These are phyloP conservation scores for Pythium scleroteichum DNA, from an alignment of 352 stramenopile species.

Conservation along the genomic window DNA sequence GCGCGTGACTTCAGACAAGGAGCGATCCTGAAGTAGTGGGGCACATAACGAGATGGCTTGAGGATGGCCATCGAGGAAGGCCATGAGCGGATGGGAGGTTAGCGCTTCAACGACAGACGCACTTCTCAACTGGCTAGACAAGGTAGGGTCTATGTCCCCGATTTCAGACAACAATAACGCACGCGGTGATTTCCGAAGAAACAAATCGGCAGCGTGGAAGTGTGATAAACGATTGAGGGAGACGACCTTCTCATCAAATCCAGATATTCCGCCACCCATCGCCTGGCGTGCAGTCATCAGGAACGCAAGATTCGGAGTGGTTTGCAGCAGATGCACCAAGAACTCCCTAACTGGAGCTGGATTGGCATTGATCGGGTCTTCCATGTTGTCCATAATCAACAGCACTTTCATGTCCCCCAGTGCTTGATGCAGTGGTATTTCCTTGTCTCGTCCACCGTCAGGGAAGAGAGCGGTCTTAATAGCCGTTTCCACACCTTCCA, in stretches of 20 bases:
- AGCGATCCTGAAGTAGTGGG: slow-evolving; percentile 71
- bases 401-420: slow-evolving; percentile 60
- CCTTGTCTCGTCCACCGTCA: slow-evolving; percentile 62
- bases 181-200: slow-evolving; percentile 76
- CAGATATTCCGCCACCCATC: slow-evolving; percentile 65
- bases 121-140: slow-evolving; percentile 27
- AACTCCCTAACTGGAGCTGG: slow-evolving; percentile 58
- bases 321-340: slow-evolving; percentile 64
- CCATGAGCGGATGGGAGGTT: slow-evolving; percentile 71
- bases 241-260: slow-evolving; percentile 83
- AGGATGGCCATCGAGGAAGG: slow-evolving; percentile 77
- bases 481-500: slow-evolving; percentile 73
- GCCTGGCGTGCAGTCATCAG: slow-evolving; percentile 74
- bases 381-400: slow-evolving; percentile 83
- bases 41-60: slow-evolving; percentile 82
- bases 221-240: slow-evolving; percentile 72
- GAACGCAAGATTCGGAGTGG: slow-evolving; percentile 58
- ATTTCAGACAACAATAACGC: slow-evolving; percentile 70
- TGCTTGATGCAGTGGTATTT: slow-evolving; percentile 56
- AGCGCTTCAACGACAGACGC: slow-evolving; percentile 60
- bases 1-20: slow-evolving; percentile 71
- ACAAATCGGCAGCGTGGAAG: slow-evolving; percentile 71
- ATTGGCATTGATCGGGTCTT: slow-evolving; percentile 75
- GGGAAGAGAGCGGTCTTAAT: slow-evolving; percentile 71
- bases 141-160: slow-evolving; percentile 42